phyloP scores from a whole-genome alignment of 2,329 filamentous ascomycete genomes.

The Colletotrichum musicola region DNA sequence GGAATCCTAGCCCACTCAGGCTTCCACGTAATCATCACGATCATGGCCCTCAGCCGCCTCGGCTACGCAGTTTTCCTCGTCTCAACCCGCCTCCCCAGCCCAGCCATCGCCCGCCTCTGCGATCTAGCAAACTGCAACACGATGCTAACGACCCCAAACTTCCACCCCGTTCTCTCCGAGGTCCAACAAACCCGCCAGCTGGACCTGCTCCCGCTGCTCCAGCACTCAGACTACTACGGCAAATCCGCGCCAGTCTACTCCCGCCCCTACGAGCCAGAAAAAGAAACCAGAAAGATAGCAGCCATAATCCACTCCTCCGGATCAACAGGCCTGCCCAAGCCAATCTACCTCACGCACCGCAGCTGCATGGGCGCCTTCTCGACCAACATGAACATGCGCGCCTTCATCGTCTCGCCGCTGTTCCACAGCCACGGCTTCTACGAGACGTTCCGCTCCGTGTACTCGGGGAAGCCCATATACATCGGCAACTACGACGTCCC shows the following conservation, averaged over 20 bases:
- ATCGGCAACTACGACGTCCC: slow-evolving; percentile 68
- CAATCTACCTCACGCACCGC: slow-evolving; percentile 68
- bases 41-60: slow-evolving; percentile 65
- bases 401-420: slow-evolving; percentile 67
- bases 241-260: not conserved
- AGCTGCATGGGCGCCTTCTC: slow-evolving; percentile 62
- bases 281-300: slow-evolving; percentile 10
- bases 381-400: slow-evolving; percentile 52
- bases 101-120: not conserved
- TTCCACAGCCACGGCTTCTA: slow-evolving; percentile 71
- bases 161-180: slow-evolving; percentile 2
- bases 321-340: slow-evolving; percentile 72
- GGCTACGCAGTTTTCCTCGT: slow-evolving; percentile 58
- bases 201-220: not conserved
- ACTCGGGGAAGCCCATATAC: slow-evolving; percentile 61
- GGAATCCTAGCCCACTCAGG: slow-evolving; percentile 63
- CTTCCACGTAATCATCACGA: slow-evolving; percentile 65
- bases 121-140: not conserved
- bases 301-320: slow-evolving; percentile 55
- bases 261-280: not conserved
- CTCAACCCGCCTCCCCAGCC: slow-evolving; percentile 9
- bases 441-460: slow-evolving; percentile 65
- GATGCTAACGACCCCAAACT: slow-evolving; percentile 13
- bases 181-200: slow-evolving; percentile 1
- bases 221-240: slow-evolving; percentile 1